Base-by-base conservation (phyloP, 805 yeast genomes). In the Teunomyces lycoperdinae region DNA sequence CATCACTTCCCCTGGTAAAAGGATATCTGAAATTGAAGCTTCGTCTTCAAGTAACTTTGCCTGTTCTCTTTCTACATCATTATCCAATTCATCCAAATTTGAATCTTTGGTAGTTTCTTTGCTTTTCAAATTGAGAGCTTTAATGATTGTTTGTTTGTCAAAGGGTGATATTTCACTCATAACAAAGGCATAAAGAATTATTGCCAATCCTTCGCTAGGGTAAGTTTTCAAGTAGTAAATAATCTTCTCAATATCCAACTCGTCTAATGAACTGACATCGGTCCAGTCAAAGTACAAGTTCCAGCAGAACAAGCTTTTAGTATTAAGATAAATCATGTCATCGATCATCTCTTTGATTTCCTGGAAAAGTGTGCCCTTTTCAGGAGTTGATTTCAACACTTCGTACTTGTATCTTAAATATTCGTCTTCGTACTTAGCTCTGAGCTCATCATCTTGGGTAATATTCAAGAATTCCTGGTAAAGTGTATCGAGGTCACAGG, bases 131-230 rank as follows among this genome's bases (percentile, higher is more conserved):
- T 51, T 43, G 61, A 56, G 42, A 48, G 17, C 14, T 64, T 64
- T 47, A 43, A 56, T 30, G 20, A 51, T 44, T 13, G 9, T 17
- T 11, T 42, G 42, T 38, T 66, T 63, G 46, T 76, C 76, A 57
- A 83, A 85, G 0, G 85, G 81, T 0, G 90, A 87, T 26, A 85
- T 68, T 26, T 83, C 91, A 14, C 96, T 85, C 55, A 78, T 67
- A 8, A 81, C 58, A 63, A 78, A 87, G 0, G 84, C 88, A 57
- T 78, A 80, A 1, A 90, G 63, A 1, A 83, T 73, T 49, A 73
- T 74, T 0, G 89, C 83, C 34, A 88, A 62, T 0, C 89, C 89
- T 42, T 79, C 82, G 17, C 62, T 66, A 4, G 80, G 82, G 64
- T 87, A 89, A 35, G 70, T 62, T 36, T 68, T 67, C 38, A 87